phyloP scores from a whole-genome alignment of 768 basidiomycete species.

The Rhizopogon vinicolor region DNA sequence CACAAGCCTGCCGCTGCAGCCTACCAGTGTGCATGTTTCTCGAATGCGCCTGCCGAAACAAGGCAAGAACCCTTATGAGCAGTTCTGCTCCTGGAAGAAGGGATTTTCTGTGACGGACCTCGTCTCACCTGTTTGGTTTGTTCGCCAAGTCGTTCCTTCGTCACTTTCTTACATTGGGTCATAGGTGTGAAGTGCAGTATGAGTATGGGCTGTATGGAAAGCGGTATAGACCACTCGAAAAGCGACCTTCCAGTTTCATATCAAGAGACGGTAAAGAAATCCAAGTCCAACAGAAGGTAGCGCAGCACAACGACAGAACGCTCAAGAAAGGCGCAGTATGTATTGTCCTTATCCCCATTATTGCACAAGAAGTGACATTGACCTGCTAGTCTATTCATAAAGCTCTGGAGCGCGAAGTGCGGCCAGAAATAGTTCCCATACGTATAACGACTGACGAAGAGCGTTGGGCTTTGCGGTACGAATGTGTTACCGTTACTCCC shows the following conservation, averaged over 20 bases:
- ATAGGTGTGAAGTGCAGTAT: constrained; percentile 77
- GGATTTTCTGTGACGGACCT: constrained; percentile 61
- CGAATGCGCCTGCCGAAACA: neutral
- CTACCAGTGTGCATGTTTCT: neutral
- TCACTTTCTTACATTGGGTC: constrained; percentile 1
- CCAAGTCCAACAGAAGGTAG: constrained; percentile 43
- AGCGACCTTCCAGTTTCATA: constrained; percentile 52
- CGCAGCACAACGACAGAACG: constrained; percentile 48
- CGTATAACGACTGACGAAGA: constrained; percentile 56
- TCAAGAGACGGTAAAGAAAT: constrained; percentile 60
- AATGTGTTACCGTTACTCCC: neutral
- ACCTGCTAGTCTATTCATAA: constrained; percentile 63
- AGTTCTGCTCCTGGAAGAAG: constrained; percentile 39
- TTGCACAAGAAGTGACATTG: neutral
- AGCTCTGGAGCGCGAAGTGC: constrained; percentile 68
- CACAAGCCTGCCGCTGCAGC: neutral
- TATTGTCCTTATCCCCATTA: neutral
- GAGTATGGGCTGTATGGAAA: constrained; percentile 69
- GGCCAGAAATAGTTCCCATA: constrained; percentile 52
- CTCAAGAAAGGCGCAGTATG: constrained; percentile 54
- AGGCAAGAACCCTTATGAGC: constrained; percentile 31
- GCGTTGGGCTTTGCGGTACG: constrained; percentile 72
- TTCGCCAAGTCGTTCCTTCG: neutral
- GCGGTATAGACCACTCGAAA: constrained; percentile 41
- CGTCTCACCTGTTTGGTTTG: constrained; percentile 55